phyloP scores from a whole-genome alignment of 1,284 basidiomycete species.

The Austroboletus sp. region DNA sequence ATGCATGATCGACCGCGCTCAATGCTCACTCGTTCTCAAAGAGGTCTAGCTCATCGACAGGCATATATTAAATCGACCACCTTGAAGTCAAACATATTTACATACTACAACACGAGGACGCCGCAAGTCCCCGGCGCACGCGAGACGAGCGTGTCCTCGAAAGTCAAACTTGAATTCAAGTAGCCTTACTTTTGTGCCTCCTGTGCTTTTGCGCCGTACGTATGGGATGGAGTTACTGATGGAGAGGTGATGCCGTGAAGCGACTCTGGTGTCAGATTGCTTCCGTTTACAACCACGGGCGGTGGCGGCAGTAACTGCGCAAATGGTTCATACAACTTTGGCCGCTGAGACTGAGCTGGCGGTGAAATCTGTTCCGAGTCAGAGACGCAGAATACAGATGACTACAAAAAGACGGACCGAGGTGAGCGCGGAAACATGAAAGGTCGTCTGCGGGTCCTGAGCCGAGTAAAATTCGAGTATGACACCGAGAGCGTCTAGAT shows the following conservation, averaged over 20 bases:
- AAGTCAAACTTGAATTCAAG: constrained; percentile 24
- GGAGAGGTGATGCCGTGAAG: constrained; percentile 53
- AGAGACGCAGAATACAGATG: constrained; percentile 3
- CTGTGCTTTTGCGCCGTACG: constrained; percentile 13
- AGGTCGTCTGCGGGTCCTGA: constrained; percentile 46
- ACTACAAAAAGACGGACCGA: constrained; percentile 38
- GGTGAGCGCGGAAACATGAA: constrained; percentile 47
- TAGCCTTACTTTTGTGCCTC: constrained; percentile 16
- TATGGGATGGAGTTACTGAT: constrained; percentile 28
- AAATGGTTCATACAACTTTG: constrained; percentile 30
- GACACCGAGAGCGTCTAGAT: constrained; percentile 54
- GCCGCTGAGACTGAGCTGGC: constrained; percentile 22
- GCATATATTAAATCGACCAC: constrained; percentile 1
- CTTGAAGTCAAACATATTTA: constrained; percentile 6
- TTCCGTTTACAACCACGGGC: constrained; percentile 30
- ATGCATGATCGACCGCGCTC: neutral
- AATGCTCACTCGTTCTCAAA: neutral
- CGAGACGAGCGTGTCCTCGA: constrained; percentile 5
- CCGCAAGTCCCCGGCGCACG: neutral
- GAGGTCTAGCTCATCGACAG: neutral
- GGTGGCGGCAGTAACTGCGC: constrained; percentile 25
- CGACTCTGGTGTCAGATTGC: constrained; percentile 52
- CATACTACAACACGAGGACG: constrained; percentile 1
- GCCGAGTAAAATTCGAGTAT: constrained; percentile 66
- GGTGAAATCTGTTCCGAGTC: constrained; percentile 22